Evolutionary conservation across 257 asterid genomes (phyloP), one percentile per base, ranked within the genome.

Genomic region (Plantago elongata): DNA sequence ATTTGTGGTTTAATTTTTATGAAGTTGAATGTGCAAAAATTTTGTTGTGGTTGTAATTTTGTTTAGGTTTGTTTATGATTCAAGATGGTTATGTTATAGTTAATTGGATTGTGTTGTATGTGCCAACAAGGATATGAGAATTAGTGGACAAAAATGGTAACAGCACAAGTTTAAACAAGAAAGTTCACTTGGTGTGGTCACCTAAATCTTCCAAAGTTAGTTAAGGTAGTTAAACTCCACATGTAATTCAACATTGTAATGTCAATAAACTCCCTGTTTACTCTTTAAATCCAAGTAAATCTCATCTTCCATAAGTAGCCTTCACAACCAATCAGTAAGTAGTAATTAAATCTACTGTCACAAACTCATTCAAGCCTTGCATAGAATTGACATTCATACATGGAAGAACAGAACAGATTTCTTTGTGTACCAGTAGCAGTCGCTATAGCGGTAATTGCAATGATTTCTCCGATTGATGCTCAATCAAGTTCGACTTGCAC

Each of bases 181-280:
- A 34, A 34, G 8, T 34, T 34, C 40, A 34, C 4, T 34, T 34
- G 40, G 40, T 34, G 40, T 34, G 57, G 37, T 22, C 22, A 52
- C 57, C 40, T 52, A 52, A 17, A 11, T 52, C 40, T 11, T 13
- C 2, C n/a, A 54, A 62, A 61, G 69, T 76, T 86, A 15, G 95
- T 78, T 78, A 73, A 52, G 78, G 84, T 87, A 67, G 95, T 73
- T 87, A 79, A 86, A 65, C 95, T 64, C 68, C 82, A 43, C 67
- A 67, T 17, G 73, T 40, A 64, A 50, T 63, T 68, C 61, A 47
- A 13, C 1, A n/a, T 69, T n/a, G n/a, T n/a, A n/a, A n/a, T n/a
- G n/a, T n/a, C n/a, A n/a, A n/a, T n/a, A 22, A 57, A 60, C 75
- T 18, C 17, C 54, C 6, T 27, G 1, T 45, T 52, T 10, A 17